Percentiles rank a stretch among this genome's conserved stretches.
These are phyloP conservation scores for Alternaria ventricosa DNA, from an alignment of 2,329 filamentous ascomycete species.

Conservation along the genomic window DNA sequence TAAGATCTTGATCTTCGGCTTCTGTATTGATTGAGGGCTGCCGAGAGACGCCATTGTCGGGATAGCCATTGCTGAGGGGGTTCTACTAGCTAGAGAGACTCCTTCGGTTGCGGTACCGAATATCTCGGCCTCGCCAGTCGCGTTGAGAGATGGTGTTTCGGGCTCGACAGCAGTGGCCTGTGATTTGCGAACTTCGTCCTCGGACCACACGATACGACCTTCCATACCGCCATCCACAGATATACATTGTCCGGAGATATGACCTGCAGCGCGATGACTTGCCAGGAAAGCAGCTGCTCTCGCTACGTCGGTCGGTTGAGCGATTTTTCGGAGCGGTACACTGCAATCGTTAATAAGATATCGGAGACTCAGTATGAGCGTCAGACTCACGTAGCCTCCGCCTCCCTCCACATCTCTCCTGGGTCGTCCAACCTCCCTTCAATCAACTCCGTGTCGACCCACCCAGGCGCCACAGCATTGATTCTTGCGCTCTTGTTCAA, in stretches of 20 bases:
- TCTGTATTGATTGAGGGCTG: not conserved
- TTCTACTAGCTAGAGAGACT: slow-evolving; percentile 7
- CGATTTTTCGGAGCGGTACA: slow-evolving; percentile 56
- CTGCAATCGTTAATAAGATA: slow-evolving; percentile 12
- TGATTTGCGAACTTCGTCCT: slow-evolving; percentile 47
- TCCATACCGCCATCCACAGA: slow-evolving; percentile 61
- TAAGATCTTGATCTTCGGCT: slow-evolving; percentile 49
- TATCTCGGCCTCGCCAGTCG: slow-evolving; percentile 4
- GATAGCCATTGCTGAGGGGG: not conserved
- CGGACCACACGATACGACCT: slow-evolving; percentile 57
- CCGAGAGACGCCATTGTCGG: not conserved
- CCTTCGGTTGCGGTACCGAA: slow-evolving; percentile 20
- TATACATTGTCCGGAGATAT: slow-evolving; percentile 62
- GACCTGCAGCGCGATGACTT: slow-evolving; percentile 59
- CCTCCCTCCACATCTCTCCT: slow-evolving; percentile 58
- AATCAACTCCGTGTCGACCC: slow-evolving; percentile 57
- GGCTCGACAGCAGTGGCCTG: slow-evolving; percentile 3
- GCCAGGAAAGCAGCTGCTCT: slow-evolving; percentile 59
- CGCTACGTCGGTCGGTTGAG: slow-evolving; percentile 58
- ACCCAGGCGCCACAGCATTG: slow-evolving; percentile 60
- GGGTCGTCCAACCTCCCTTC: slow-evolving; percentile 59
- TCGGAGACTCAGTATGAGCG: not conserved
- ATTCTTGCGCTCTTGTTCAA: slow-evolving; percentile 60
- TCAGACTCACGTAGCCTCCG: slow-evolving; percentile 53
- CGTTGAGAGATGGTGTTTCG: not conserved